phyloP scores from a whole-genome alignment of 129 eudicot species.

The Chrysanthemum seticuspe region DNA sequence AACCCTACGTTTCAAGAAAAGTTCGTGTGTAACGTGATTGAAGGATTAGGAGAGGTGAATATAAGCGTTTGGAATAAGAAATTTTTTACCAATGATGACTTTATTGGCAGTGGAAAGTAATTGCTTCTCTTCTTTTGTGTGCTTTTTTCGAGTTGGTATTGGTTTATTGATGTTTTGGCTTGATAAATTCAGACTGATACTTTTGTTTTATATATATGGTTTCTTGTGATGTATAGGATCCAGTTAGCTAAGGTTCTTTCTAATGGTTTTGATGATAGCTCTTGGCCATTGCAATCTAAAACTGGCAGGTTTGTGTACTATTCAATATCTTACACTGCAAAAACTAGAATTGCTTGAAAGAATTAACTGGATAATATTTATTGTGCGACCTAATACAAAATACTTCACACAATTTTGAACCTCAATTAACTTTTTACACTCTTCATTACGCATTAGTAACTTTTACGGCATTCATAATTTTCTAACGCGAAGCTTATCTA shows the following conservation, averaged over 20 bases:
- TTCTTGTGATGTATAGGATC: neutral
- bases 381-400: no score
- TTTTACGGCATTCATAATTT: neutral
- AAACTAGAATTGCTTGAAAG: neutral
- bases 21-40: no score
- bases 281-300: constrained; percentile 65
- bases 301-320: constrained; percentile 52
- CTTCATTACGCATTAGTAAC: no score
- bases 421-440: no score
- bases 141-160: neutral
- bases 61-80: neutral
- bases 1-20: no score
- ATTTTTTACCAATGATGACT: neutral
- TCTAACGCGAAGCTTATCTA: constrained; percentile 2
- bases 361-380: neutral
- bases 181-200: no score
- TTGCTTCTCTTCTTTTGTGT: neutral
- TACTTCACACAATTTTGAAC: no score
- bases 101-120: constrained; percentile 3
- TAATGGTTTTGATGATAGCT: constrained; percentile 57
- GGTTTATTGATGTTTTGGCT: no score
- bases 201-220: no score
- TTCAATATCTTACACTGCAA: no score
- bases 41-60: no score
- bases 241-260: constrained; percentile 47